A percentile compares a stretch with the other conserved stretches of the same genome.
phyloP scores from a whole-genome alignment of 305 asterid species.

The Rubia balearica region DNA sequence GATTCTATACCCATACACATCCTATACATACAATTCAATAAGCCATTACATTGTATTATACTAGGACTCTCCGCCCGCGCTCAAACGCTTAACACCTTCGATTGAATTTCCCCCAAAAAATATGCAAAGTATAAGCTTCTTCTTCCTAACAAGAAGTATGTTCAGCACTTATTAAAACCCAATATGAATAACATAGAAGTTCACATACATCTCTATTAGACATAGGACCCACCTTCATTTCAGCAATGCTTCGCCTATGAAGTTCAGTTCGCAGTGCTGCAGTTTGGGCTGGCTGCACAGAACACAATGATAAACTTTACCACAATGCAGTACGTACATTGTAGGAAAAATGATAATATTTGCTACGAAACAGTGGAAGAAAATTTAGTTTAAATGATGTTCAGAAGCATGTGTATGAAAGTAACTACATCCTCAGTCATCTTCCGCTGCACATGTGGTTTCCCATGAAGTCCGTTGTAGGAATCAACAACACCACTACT shows the following conservation, averaged over 20 bases:
- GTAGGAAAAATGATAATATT: neutral
- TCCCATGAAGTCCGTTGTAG: constrained; percentile 50
- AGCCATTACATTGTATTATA: no score
- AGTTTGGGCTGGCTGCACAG: constrained; percentile 75
- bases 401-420: constrained; percentile 14
- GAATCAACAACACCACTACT: constrained; percentile 67
- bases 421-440: constrained; percentile 61
- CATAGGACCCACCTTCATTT: constrained; percentile 74
- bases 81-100: no score
- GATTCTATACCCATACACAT: no score
- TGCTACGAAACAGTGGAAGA: constrained; percentile 17
- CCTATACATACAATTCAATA: no score
- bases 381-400: constrained; percentile 6
- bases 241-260: constrained; percentile 94
- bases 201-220: constrained; percentile 7
- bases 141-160: no score
- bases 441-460: constrained; percentile 60
- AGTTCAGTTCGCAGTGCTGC: constrained; percentile 92
- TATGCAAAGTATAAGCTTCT: no score
- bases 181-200: constrained; percentile 16
- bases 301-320: constrained; percentile 15
- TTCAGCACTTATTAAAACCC: constrained; percentile 21
- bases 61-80: no score
- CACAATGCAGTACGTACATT: neutral
- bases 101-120: no score